Base-by-base conservation (phyloP, 140 eudicot species). In the Flaveria floridana region DNA sequence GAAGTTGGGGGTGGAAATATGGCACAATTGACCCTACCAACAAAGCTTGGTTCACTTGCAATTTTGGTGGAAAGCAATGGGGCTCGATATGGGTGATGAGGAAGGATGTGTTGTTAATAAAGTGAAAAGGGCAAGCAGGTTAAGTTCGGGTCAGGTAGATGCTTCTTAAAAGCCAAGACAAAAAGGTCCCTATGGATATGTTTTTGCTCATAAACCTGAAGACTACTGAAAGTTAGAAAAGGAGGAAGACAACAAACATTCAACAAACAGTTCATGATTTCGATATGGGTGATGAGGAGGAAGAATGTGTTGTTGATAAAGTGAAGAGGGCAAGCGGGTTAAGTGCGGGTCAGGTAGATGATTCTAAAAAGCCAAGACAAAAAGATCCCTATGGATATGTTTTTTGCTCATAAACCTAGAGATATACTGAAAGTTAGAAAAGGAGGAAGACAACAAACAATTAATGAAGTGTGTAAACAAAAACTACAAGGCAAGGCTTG, bases 401-500 rank as follows among this genome's bases (percentile, higher is more conserved):
- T 41, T 6, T 65, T 16, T 15, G 6, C 70, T 34, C 14, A 21
- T 14, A 39, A 66, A 2, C 71, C 71, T 3, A 28, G 8, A 41
- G 71, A 66, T 6, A 39, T 41, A 8, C 13, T 66, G 3, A 66
- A 41, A 39, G 52, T 52, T 7, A 18, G 71, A 18, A 66, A 8
- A 9, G 71, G 71, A 39, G 71, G 52, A 18, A 28, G 20, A 7
- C 44, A 63, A 63, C 41, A 59, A 59, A 59, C 41, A 1, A 59
- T 59, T 9, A 59, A 59, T 59, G 18, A 59, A 23, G 9, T 59
- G 11, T 12, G 66, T 59, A 21, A 59, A 59, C 25, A 59, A 3
- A 39, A 59, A 12, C 23, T 25, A n/a, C 23, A 39, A 7, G 13
- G 4, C 66, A 23, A 59, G 6, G 66, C 41, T 20, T 59, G 39